Conservation (phyloP, 768 basidiomycete genomes). For the Solioccasus polychromus region DNA sequence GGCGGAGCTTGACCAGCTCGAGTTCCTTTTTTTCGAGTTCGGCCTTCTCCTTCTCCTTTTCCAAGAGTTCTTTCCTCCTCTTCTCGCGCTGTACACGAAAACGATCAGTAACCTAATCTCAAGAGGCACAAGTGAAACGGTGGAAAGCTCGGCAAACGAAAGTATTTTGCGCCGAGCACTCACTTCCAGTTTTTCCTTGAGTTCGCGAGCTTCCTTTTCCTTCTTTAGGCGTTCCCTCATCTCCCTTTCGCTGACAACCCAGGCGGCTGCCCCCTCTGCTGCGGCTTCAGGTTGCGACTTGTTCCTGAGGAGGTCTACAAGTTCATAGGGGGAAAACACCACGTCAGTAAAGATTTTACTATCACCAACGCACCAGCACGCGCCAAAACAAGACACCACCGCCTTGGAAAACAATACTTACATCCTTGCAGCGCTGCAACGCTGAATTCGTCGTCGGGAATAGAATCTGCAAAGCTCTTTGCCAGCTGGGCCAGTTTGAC, state of each 20-base stretch:
- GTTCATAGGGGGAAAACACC: neutral
- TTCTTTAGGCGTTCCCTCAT: constrained; percentile 69
- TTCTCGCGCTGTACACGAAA: constrained; percentile 37
- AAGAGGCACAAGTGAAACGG: constrained; percentile 4
- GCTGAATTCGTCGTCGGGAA: constrained; percentile 85
- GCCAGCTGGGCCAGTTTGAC: constrained; percentile 66
- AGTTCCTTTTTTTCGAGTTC: constrained; percentile 65
- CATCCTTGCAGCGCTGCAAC: constrained; percentile 90
- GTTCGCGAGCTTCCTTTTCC: constrained; percentile 71
- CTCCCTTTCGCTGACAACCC: constrained; percentile 75
- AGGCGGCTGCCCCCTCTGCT: constrained; percentile 59
- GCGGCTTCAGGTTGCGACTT: constrained; percentile 81
- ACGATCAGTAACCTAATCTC: constrained; percentile 4
- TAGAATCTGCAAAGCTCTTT: constrained; percentile 72
- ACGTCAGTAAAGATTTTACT: constrained; percentile 27
- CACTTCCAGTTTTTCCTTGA: constrained; percentile 66
- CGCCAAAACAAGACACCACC: constrained; percentile 12
- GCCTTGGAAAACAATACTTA: constrained; percentile 42
- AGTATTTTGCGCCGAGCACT: constrained; percentile 30
- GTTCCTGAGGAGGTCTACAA: constrained; percentile 72
- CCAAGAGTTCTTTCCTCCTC: constrained; percentile 40
- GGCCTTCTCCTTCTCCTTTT: constrained; percentile 57
- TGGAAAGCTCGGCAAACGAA: constrained; percentile 19
- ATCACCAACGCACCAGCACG: constrained; percentile 21
- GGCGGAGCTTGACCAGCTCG: constrained; percentile 52